Evolutionary conservation across 139 green algal species (phyloP).

Genomic region (Zygnema circumcarinatum): DNA sequence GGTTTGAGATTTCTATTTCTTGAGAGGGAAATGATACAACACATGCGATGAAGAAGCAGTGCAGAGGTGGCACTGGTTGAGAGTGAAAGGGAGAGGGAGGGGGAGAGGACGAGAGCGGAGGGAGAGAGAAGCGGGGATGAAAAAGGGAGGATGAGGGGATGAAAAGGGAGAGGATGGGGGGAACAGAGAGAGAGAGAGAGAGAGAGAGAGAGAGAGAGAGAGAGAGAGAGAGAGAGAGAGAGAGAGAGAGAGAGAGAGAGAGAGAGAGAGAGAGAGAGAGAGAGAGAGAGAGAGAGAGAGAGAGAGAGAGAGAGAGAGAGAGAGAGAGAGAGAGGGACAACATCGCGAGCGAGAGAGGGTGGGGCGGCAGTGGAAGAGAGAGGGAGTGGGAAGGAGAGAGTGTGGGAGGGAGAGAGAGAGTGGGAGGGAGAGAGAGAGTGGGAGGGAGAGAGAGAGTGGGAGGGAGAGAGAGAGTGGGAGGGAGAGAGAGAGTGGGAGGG

Average conservation of each 20-base stretch:
- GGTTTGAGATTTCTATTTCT: no score
- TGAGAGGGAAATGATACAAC: no score
- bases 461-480: neutral
- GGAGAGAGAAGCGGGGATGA: neutral
- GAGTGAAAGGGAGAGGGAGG: neutral
- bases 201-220: neutral
- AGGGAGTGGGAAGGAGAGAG: neutral
- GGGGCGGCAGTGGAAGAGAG: neutral
- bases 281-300: neutral
- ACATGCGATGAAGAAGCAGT: no score
- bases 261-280: neutral
- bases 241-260: neutral
- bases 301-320: neutral
- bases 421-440: neutral
- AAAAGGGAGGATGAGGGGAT: neutral
- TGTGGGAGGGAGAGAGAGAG: neutral
- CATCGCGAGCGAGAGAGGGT: neutral
- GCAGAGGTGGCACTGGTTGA: neutral
- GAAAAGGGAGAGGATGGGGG: neutral
- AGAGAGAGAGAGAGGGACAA: neutral
- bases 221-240: neutral
- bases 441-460: neutral
- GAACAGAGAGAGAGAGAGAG: neutral
- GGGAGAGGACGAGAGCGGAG: neutral
- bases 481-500: neutral